Evolutionary conservation across 2,329 filamentous ascomycete species (phyloP), one percentile per base, ranked within the genome.

Genomic region (Furcasterigmium sp.): DNA sequence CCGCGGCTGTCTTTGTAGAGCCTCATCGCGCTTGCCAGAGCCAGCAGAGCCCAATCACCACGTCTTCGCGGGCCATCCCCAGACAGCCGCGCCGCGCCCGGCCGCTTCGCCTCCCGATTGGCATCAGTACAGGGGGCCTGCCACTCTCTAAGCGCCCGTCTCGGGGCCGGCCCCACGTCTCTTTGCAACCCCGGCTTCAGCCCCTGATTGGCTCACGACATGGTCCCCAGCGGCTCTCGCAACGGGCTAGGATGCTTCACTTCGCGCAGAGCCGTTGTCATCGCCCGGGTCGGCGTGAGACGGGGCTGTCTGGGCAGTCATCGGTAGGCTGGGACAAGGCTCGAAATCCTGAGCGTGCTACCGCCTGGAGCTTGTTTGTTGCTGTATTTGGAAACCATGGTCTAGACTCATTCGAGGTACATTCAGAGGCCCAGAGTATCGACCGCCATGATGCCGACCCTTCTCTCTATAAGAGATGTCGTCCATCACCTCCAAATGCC

Each of bases 201-300:
- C 19, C 18, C 20, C 8, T 46, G 25, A 50, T 50, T 50, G 47
- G 47, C 9, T 28, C 15, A 18, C 17, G 34, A 18, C 18, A 14
- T 18, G 18, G 32, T 21, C 26, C 13, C 9, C 43, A 32, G 46
- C 47, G 47, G 47, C 47, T 48, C 43, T 14, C 38, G 15, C 38
- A 40, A 32, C 14, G 18, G 18, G 38, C 18, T 40, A 30, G 26
- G 18, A 17, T 40, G 38, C 28, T 14, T n/a, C 38, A 32, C 23
- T 40, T 40, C 17, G 28, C 19, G 38, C 38, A 32, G 26, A 32
- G 26, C 26, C 28, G 7, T 19, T 32, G 26, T 17, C 7, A 30
- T 17, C 5, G 18, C 20, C 7, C 2, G n/a, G 15, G 38, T 40
- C 18, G 17, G 26, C 28, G 7, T 35, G 32, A 35, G 18, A 35